These are phyloP conservation scores for Leccinum broughii DNA, from an alignment of 768 basidiomycete species.

Conservation along the genomic window DNA sequence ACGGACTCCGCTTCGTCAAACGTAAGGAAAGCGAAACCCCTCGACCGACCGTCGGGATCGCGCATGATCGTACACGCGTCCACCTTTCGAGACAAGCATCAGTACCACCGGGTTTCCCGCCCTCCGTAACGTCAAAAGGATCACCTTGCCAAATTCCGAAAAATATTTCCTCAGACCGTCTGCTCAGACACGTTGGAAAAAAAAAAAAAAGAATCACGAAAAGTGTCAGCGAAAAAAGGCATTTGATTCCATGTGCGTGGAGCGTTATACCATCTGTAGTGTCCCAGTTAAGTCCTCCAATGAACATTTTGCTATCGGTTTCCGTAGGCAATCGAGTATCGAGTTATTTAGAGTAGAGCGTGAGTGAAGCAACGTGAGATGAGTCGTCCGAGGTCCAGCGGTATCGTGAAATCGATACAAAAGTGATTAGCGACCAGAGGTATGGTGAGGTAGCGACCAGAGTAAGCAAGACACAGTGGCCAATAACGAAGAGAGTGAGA, in stretches of 20 bases:
- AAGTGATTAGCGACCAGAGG: constrained; percentile 37
- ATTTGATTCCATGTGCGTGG: constrained; percentile 26
- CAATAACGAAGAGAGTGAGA: constrained; percentile 24
- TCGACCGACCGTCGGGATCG: constrained; percentile 69
- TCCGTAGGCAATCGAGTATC: constrained; percentile 31
- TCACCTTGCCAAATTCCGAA: constrained; percentile 74
- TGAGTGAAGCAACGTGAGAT: constrained; percentile 28
- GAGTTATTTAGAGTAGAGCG: constrained; percentile 31
- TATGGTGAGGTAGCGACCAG: constrained; percentile 36
- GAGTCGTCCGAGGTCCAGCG: constrained; percentile 35
- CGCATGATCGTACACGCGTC: constrained; percentile 87
- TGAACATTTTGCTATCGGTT: constrained; percentile 80
- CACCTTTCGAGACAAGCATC: constrained; percentile 44
- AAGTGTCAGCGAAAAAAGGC: constrained; percentile 27
- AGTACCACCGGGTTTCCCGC: constrained; percentile 11
- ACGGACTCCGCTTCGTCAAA: constrained; percentile 70
- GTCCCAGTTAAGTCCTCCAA: constrained; percentile 90
- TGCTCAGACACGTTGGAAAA: constrained; percentile 34
- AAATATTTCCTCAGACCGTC: constrained; percentile 72
- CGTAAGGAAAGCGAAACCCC: constrained; percentile 85
- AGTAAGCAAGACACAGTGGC: constrained; percentile 32
- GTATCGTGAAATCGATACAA: constrained; percentile 36
- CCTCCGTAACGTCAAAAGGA: constrained; percentile 15
- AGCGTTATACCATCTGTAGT: constrained; percentile 78
- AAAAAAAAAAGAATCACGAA: constrained; percentile 18